Evolutionary conservation across 108 stramenopile genomes (phyloP).

Genomic region (Nitzschia putrida): DNA sequence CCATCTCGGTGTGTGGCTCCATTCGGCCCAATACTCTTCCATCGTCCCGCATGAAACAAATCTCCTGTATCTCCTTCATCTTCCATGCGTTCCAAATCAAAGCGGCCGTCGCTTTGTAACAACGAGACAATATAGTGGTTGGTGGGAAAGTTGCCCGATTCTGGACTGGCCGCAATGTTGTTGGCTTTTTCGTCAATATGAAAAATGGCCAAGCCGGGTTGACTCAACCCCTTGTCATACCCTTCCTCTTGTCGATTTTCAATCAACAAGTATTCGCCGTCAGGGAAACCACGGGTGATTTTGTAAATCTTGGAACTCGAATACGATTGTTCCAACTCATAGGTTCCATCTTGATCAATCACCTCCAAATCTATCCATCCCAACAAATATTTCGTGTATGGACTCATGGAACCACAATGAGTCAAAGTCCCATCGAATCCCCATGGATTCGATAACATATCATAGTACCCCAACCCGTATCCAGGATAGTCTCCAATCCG

Average conservation of each 20-base stretch:
- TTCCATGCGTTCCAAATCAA: conserved; percentile 55
- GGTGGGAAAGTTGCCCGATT: conserved; percentile 58
- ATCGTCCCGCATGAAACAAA: conserved; percentile 19
- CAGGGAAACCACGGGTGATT: conserved; percentile 43
- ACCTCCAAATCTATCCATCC: conserved; percentile 12
- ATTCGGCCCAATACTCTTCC: conserved; percentile 6
- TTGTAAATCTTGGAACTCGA: conserved; percentile 48
- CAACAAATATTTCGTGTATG: conserved; percentile 12
- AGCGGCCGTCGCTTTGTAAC: conserved; percentile 62
- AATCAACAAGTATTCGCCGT: conserved; percentile 66
- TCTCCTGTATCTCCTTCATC: conserved; percentile 27
- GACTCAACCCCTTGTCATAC: conserved; percentile 41
- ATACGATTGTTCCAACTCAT: conserved; percentile 27
- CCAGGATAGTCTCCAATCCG: conserved; percentile 22
- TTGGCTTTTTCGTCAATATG: conserved; percentile 51
- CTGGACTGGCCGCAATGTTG: conserved; percentile 43
- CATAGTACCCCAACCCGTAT: conserved; percentile 38
- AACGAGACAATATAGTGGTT: conserved; percentile 72
- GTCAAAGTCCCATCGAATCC: conserved; percentile 40
- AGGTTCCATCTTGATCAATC: conserved; percentile 10
- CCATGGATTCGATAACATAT: conserved; percentile 31
- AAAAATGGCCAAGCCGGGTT: conserved; percentile 58
- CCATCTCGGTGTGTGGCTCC: conserved; percentile 8
- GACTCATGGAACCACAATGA: conserved; percentile 22
- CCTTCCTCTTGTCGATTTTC: conserved; percentile 70